A percentile compares a stretch with the other conserved stretches of the same genome.
Conservation (phyloP, 768 basidiomycete genomes). For the Boletus insuetus region DNA sequence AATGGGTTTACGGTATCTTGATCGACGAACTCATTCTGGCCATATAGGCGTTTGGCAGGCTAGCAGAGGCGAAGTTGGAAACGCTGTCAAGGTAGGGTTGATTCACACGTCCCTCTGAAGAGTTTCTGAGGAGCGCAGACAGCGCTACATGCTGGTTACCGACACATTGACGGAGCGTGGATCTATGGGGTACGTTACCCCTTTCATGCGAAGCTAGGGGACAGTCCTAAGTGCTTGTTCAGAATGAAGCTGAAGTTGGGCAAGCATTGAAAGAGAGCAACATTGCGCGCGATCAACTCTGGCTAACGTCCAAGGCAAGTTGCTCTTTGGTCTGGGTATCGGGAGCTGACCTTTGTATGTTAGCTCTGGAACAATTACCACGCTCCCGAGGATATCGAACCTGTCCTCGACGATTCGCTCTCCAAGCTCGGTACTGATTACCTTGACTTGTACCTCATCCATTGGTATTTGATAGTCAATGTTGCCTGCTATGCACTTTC, state of each 20-base stretch:
- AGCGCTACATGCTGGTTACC: slow-evolving; percentile 61
- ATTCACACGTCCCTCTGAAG: no score
- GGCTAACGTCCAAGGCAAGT: slow-evolving; percentile 60
- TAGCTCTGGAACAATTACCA: slow-evolving; percentile 81
- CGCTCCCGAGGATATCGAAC: slow-evolving; percentile 67
- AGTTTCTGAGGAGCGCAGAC: slow-evolving; percentile 31
- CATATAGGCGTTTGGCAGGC: slow-evolving; percentile 63
- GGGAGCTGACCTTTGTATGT: neutral
- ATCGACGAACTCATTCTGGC: slow-evolving; percentile 1
- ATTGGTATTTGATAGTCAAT: slow-evolving; percentile 49
- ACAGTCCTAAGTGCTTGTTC: slow-evolving; percentile 3
- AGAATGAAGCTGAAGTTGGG: slow-evolving; percentile 74
- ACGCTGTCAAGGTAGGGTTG: slow-evolving; percentile 56
- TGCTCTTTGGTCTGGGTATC: neutral
- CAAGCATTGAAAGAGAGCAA: slow-evolving; percentile 56
- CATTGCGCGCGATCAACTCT: slow-evolving; percentile 60
- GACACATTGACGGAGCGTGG: slow-evolving; percentile 76
- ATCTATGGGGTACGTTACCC: slow-evolving; percentile 49
- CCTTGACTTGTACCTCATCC: slow-evolving; percentile 79
- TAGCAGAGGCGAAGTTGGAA: slow-evolving; percentile 54
- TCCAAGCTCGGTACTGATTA: slow-evolving; percentile 61
- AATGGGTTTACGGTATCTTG: neutral
- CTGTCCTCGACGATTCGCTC: slow-evolving; percentile 64
- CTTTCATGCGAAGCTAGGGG: neutral
- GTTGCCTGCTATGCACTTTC: neutral